Evolutionary conservation across 352 stramenopile species (phyloP).

Genomic region (Blastocystis sp.): DNA sequence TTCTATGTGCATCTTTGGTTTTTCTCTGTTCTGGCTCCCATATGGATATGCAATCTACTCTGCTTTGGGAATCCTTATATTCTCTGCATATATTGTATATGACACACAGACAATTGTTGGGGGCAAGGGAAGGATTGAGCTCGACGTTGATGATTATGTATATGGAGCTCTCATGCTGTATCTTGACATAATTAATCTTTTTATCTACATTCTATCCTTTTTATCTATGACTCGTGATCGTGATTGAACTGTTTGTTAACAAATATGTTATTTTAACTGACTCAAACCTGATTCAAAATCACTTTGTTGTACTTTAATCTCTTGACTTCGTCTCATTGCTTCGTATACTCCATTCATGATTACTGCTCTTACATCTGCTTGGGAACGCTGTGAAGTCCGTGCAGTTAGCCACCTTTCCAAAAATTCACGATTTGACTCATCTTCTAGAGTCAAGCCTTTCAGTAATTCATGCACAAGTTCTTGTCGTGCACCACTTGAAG

Average conservation of each 20-base stretch:
- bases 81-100: neutral
- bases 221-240: neutral
- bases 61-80: neutral
- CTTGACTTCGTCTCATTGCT: neutral
- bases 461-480: constrained; percentile 18
- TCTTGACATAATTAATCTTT: constrained; percentile 29
- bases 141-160: constrained; percentile 5
- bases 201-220: neutral
- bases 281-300: neutral
- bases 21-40: neutral
- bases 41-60: neutral
- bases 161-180: neutral
- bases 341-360: neutral
- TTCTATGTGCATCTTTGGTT: neutral
- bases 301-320: neutral
- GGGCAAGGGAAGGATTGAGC: neutral
- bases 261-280: neutral
- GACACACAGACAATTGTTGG: neutral
- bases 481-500: neutral
- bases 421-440: neutral
- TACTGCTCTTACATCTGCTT: neutral
- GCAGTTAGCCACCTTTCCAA: neutral
- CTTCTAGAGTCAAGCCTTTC: neutral
- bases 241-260: neutral
- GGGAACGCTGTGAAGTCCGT: neutral